Evolutionary conservation across 2,329 filamentous ascomycete genomes (phyloP), one percentile per base, ranked within the genome.

Genomic region (Penicillium sp.): DNA sequence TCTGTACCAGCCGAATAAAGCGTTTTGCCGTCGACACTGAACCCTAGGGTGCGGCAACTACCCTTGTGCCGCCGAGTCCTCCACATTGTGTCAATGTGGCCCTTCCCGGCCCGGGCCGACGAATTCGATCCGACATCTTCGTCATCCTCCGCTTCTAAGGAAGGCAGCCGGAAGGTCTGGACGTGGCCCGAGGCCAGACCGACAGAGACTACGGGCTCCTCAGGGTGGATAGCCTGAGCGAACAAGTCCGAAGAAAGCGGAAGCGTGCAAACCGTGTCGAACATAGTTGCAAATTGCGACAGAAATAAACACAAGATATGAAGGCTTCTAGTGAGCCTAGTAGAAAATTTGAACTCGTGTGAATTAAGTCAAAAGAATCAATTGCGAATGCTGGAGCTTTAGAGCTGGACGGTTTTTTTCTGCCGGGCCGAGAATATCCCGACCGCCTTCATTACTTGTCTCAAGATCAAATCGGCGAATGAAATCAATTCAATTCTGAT

Each of bases 201-300:
- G 45, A 96, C 89, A 0, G 91, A 89, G 59, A 99, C 81, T 48
- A 99, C 78, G 14, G 93, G 90, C 71, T 92, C 86, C 0, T 82
- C 84, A 1, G 94, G 92, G 71, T 99, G 94, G 19, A 96, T 79
- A 12, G 88, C 89, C 74, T 96, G 91, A 1, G 90, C 77, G 77
- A 99, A 97, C 67, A 99, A 81, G 69, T 97, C 94, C 55, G 89
- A 84, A 55, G 84, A 84, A 44, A 97, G 85, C 60, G 92, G 91
- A 43, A 97, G 84, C 26, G 89, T 91, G 80, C 93, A 97, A 62
- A 96, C 83, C 62, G 91, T 96, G 74, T 97, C 91, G 70, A 95
- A 90, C 90, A 95, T 95, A 67, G 61, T 65, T 52, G 30, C 17
- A 50, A 14, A 53, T 8, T 31, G 28, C 36, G 42, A 7, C n/a